phyloP scores from a whole-genome alignment of 805 yeast species.

The Pichia ethanolica region DNA sequence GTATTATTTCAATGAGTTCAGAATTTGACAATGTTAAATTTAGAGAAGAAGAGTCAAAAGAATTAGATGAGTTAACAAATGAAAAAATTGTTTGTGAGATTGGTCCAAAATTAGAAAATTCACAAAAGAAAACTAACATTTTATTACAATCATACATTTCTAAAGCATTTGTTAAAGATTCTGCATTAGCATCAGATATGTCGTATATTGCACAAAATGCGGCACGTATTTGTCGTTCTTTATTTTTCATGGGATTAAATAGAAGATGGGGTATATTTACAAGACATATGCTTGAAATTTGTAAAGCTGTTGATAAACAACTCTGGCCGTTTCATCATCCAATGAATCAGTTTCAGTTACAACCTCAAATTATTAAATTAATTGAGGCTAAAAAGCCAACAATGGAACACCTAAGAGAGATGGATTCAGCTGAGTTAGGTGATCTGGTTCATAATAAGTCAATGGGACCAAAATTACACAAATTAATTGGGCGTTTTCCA shows the following conservation, averaged over 20 bases:
- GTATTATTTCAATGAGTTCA: conserved; percentile 84
- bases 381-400: conserved; percentile 58
- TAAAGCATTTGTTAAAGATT: conserved; percentile 59
- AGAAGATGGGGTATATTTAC: conserved; percentile 87
- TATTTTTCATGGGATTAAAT: conserved; percentile 78
- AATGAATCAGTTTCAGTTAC: conserved; percentile 75
- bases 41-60: conserved; percentile 80
- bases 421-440: conserved; percentile 73
- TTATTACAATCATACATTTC: conserved; percentile 86
- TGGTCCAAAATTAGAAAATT: conserved; percentile 64
- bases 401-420: conserved; percentile 66
- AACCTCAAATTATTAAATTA: conserved; percentile 53
- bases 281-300: conserved; percentile 65
- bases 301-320: conserved; percentile 78
- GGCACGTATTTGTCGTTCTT: conserved; percentile 85
- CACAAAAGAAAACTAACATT: conserved; percentile 83
- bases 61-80: conserved; percentile 56
- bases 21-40: conserved; percentile 88
- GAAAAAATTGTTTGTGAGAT: conserved; percentile 69
- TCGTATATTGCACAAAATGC: conserved; percentile 95
- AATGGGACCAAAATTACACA: conserved; percentile 59
- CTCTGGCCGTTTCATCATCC: conserved; percentile 93
- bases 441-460: conserved; percentile 78
- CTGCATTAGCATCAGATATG: conserved; percentile 78
- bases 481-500: conserved; percentile 67